These are phyloP conservation scores for Fusarium kyushuense DNA, from an alignment of 2,329 filamentous ascomycete genomes.

Conservation along the genomic window DNA sequence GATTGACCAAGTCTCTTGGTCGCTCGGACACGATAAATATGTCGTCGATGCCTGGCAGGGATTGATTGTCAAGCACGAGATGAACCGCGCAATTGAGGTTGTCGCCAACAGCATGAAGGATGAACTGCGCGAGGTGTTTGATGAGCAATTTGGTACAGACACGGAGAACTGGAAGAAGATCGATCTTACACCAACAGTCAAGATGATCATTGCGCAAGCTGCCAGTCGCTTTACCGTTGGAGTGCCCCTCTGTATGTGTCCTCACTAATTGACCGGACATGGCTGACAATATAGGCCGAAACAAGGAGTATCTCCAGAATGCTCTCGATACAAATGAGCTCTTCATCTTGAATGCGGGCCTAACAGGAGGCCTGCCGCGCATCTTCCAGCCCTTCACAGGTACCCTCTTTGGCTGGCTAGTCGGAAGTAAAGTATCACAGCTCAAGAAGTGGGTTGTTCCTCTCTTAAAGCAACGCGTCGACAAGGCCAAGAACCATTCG, in stretches of 20 bases:
- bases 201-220: slow-evolving; percentile 50
- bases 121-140: slow-evolving; percentile 52
- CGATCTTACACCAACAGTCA: slow-evolving; percentile 45
- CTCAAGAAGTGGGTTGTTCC: slow-evolving; percentile 48
- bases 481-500: slow-evolving; percentile 10
- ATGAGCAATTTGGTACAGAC: slow-evolving; percentile 52
- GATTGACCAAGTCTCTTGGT: slow-evolving; percentile 54
- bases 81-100: slow-evolving; percentile 53
- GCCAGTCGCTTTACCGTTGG: slow-evolving; percentile 52
- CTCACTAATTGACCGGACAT: rapidly evolving
- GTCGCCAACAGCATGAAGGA: slow-evolving; percentile 52
- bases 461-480: slow-evolving; percentile 35
- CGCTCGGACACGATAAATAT: slow-evolving; percentile 53
- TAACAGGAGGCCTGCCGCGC: slow-evolving; percentile 48
- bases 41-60: slow-evolving; percentile 54
- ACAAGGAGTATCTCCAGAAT: slow-evolving; percentile 52
- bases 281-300: slow-evolving; percentile 42
- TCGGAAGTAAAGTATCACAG: slow-evolving; percentile 42
- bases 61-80: slow-evolving; percentile 52
- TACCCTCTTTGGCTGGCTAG: slow-evolving; percentile 40
- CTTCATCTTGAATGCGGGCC: slow-evolving; percentile 51
- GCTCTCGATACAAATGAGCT: slow-evolving; percentile 49
- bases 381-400: slow-evolving; percentile 52
- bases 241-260: slow-evolving; percentile 47
- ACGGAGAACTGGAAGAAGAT: slow-evolving; percentile 52